Evolutionary conservation across 2,329 filamentous ascomycete species (phyloP), one percentile per base, ranked within the genome.

Genomic region (Trichoderma sp.): DNA sequence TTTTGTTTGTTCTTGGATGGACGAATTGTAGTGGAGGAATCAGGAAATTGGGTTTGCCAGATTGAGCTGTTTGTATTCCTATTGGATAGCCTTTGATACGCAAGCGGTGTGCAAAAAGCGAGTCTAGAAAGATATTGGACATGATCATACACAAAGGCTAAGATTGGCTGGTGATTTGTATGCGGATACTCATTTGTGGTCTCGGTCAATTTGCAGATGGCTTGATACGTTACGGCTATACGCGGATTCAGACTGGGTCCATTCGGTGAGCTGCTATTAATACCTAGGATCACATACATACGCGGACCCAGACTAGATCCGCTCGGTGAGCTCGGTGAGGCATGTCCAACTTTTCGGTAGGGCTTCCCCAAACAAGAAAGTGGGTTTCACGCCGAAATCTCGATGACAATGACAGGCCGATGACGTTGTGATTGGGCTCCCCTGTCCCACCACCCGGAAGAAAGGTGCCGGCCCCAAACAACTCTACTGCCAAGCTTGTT

Each of bases 401-500:
- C 65, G 55, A 67, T 67, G 65, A 43, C 54, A 32, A 67, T 59
- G 55, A 67, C 55, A 21, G 18, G 65, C 43, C 7, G 26, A 67
- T 67, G 65, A 67, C 65, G 65, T 67, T 59, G 24, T 59, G 55
- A 67, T 59, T 67, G 65, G 65, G 55, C 55, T 43, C 24, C 24
- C 26, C 30, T 37, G 24, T 52, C 39, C 59, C 59, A 55, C 52
- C 63, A 56, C 37, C 30, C 65, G 55, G 65, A 67, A 24, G 2
- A 39, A 52, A 67, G 46, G 7, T n/a, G 55, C 65, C 65, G 55
- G 24, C 63, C 52, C 37, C 16, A 43, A 54, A 67, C 43, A 67
- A 67, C 43, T 39, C 51, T 67, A 59, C 52, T 59, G 65, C 65
- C 65, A 67, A 59, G 55, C 65, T 67, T 67, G 30, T 59, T 59